These are phyloP conservation scores for Meira miltonrushii DNA, from an alignment of 1,284 basidiomycete genomes.

Conservation along the genomic window DNA sequence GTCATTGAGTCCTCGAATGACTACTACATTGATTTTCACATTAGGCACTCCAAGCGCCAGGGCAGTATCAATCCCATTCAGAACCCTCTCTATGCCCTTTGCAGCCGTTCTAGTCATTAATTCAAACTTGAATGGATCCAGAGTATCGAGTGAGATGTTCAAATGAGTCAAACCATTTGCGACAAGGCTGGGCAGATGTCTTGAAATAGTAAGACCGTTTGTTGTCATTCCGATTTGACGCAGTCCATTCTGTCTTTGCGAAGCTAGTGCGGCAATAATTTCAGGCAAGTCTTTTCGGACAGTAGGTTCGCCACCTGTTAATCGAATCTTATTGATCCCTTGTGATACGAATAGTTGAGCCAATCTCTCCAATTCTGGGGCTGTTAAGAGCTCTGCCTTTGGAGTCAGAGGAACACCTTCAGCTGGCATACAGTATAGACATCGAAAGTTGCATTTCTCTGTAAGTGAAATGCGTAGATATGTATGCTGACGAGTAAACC, in stretches of 20 bases:
- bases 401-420: conserved; percentile 74
- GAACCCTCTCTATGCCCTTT: conserved; percentile 55
- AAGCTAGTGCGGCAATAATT: conserved; percentile 60
- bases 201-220: conserved; percentile 72
- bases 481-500: conserved; percentile 59
- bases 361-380: conserved; percentile 67
- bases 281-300: conserved; percentile 71
- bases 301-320: conserved; percentile 84
- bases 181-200: conserved; percentile 66
- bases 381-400: conserved; percentile 64
- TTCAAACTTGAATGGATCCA: conserved; percentile 81
- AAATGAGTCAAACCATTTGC: conserved; percentile 72
- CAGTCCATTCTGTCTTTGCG: conserved; percentile 58
- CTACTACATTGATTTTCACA: conserved; percentile 77
- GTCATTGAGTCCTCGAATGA: conserved; percentile 74
- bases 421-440: conserved; percentile 84
- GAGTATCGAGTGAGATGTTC: conserved; percentile 68
- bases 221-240: conserved; percentile 77
- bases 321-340: conserved; percentile 76
- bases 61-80: conserved; percentile 66
- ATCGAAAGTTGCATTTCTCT: conserved; percentile 79
- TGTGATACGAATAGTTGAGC: conserved; percentile 68
- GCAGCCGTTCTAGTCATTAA: conserved; percentile 64
- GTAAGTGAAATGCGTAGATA: conserved; percentile 81
- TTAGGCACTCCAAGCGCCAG: conserved; percentile 55